These are phyloP conservation scores for Colletotrichum trifolii DNA, from an alignment of 2,329 filamentous ascomycete species.

Conservation along the genomic window DNA sequence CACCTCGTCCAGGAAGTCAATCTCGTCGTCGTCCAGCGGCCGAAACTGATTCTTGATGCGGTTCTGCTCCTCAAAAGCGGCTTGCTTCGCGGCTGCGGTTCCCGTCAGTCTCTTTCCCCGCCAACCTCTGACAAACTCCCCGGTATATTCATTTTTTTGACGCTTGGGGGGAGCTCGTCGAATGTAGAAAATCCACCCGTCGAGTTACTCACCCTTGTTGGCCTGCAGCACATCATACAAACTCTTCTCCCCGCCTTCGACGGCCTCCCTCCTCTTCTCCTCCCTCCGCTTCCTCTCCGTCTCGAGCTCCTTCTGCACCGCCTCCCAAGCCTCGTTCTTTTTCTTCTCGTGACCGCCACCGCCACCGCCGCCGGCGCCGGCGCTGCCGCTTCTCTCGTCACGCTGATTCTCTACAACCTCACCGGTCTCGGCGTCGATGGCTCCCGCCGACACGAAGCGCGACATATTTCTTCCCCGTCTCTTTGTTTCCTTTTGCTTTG, in stretches of 20 bases:
- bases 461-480: constrained; percentile 49
- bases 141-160: too few species aligned
- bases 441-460: constrained; percentile 67
- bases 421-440: constrained; percentile 53
- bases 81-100: constrained; percentile 77
- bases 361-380: constrained; percentile 36
- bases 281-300: constrained; percentile 66
- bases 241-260: constrained; percentile 64
- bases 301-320: constrained; percentile 73
- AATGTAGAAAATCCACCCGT: neutral
- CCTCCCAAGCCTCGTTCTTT: constrained; percentile 66
- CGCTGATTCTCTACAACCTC: constrained; percentile 20
- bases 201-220: constrained; percentile 73
- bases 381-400: constrained; percentile 38
- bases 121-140: too few species aligned
- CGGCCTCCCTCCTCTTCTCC: constrained; percentile 57
- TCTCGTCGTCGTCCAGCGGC: constrained; percentile 81
- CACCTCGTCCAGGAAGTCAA: constrained; percentile 77
- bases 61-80: constrained; percentile 80
- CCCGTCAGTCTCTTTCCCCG: neutral
- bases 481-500: too few species aligned
- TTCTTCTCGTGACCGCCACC: constrained; percentile 30
- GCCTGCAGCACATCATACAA: constrained; percentile 82
- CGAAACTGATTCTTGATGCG: constrained; percentile 82
- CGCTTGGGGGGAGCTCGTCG: neutral